phyloP scores from a whole-genome alignment of 2,329 filamentous ascomycete species.

The Teratosphaeria nubilosa region DNA sequence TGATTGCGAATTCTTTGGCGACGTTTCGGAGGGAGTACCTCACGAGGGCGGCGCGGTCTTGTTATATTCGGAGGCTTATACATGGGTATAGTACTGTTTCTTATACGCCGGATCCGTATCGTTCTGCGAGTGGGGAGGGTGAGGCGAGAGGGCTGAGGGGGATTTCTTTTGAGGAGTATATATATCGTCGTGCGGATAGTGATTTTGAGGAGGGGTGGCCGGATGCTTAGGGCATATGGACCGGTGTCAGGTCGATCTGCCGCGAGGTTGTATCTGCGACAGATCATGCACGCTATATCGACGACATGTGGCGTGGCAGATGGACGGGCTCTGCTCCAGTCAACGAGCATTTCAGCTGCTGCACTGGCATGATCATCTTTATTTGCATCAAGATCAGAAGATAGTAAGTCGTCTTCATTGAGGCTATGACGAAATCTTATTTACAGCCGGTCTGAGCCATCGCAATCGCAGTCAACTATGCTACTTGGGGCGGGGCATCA shows the following conservation, averaged over 20 bases:
- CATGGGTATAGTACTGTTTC: constrained; percentile 15
- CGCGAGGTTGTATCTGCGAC: neutral
- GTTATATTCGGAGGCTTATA: constrained; percentile 23
- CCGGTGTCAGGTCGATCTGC: neutral
- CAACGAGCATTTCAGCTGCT: too few relatives aligned
- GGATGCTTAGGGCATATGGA: neutral
- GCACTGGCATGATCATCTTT: too few relatives aligned
- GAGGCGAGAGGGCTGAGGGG: neutral
- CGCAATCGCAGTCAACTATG: neutral
- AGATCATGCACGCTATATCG: too few relatives aligned
- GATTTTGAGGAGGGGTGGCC: neutral
- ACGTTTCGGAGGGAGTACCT: constrained; percentile 21
- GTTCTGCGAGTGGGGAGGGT: neutral
- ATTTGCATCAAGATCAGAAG: too few relatives aligned
- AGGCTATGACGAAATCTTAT: neutral
- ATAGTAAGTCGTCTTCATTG: too few relatives aligned
- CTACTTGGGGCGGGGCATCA: neutral
- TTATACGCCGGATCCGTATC: neutral
- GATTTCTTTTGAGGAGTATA: neutral
- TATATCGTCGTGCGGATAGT: neutral
- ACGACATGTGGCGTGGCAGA: too few relatives aligned
- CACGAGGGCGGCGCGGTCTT: constrained; percentile 20
- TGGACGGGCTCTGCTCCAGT: too few relatives aligned
- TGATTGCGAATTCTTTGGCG: constrained; percentile 18
- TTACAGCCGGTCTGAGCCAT: neutral